These are phyloP conservation scores for Psilocybe cyanescens DNA, from an alignment of 768 basidiomycete species.

Conservation along the genomic window DNA sequence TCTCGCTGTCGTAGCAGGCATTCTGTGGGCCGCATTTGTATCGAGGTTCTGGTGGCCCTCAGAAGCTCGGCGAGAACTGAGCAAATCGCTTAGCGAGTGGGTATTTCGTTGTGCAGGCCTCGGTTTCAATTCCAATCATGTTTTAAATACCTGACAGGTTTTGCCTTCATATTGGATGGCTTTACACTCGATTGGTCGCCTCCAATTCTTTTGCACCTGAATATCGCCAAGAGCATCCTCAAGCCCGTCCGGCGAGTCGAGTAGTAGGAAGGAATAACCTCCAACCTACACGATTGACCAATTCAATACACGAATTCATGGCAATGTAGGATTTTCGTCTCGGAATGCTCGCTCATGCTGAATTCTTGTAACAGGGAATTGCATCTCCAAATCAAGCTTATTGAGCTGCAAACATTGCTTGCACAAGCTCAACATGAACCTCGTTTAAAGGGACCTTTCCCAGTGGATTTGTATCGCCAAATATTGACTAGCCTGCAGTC, in stretches of 20 bases:
- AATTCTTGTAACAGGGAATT: conserved; percentile 70
- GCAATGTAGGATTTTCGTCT: conserved; percentile 65
- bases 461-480: conserved; percentile 80
- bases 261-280: conserved; percentile 28
- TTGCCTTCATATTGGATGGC: conserved; percentile 91
- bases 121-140: not conserved
- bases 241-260: conserved; percentile 6
- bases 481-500: conserved; percentile 83
- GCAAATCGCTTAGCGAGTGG: conserved; percentile 81
- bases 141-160: conserved; percentile 55
- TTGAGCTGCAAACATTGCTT: conserved; percentile 83
- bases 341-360: not conserved
- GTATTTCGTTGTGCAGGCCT: conserved; percentile 11
- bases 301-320: conserved; percentile 87
- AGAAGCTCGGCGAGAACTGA: conserved; percentile 88
- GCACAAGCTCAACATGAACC: conserved; percentile 92
- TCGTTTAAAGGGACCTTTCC: conserved; percentile 94
- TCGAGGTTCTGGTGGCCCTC: conserved; percentile 96
- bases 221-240: conserved; percentile 33
- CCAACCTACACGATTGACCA: conserved; percentile 49
- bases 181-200: conserved; percentile 90
- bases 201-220: conserved; percentile 79
- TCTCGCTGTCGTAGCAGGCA: conserved; percentile 81
- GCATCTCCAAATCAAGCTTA: conserved; percentile 89
- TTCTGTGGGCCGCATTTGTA: conserved; percentile 87